These are phyloP conservation scores for Hirsutella rhossiliensis DNA, from an alignment of 2,329 filamentous ascomycete genomes.

Conservation along the genomic window DNA sequence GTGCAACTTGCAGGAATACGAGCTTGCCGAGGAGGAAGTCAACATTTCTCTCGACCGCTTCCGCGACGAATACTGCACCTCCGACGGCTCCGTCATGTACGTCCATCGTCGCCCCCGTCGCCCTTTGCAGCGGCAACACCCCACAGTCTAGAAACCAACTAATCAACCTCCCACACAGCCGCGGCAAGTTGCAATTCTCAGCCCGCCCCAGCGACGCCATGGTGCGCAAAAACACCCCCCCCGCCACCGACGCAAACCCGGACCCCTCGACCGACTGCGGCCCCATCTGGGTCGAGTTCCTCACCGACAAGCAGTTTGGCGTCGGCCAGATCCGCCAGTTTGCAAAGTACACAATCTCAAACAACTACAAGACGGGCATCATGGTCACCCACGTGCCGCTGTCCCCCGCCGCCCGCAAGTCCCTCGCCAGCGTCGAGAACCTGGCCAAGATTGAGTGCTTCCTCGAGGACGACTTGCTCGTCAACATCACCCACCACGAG, in stretches of 20 bases:
- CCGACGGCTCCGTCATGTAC: constrained; percentile 67
- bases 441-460: constrained; percentile 85
- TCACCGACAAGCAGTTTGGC: constrained; percentile 65
- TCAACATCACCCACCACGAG: constrained; percentile 98
- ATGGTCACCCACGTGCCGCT: constrained; percentile 76
- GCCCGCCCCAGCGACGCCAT: constrained; percentile 75
- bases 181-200: constrained; percentile 75
- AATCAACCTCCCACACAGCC: constrained; percentile 61
- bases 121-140: background rate
- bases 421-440: constrained; percentile 65
- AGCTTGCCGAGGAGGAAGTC: constrained; percentile 80
- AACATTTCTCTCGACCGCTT: constrained; percentile 79
- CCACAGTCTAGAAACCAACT: background rate
- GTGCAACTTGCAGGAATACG: constrained; percentile 63
- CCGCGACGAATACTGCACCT: constrained; percentile 55
- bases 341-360: constrained; percentile 65
- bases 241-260: constrained; percentile 55
- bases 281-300: constrained; percentile 89
- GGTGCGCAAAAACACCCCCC: constrained; percentile 71
- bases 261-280: constrained; percentile 66
- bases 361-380: constrained; percentile 81
- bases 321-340: constrained; percentile 89
- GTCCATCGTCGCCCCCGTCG: constrained; percentile 14
- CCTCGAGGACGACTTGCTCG: constrained; percentile 85
- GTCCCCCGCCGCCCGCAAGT: constrained; percentile 77